Conservation (phyloP, 2,329 filamentous ascomycete species). For the Arthroderma sp. region DNA sequence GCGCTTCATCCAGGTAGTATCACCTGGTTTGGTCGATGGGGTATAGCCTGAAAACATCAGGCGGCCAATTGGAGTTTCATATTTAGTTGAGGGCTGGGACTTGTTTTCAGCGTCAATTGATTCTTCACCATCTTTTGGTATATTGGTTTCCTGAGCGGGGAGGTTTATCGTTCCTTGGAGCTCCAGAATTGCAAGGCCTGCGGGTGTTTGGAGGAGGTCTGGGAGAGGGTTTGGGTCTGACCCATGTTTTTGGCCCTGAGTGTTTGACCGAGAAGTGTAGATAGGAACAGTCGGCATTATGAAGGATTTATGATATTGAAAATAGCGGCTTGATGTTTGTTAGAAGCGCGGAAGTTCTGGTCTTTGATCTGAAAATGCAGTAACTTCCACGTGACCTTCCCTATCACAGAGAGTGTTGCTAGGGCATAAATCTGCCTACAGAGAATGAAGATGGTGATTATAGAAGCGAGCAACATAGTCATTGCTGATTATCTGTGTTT, state of each 20-base stretch:
- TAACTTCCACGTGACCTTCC: background rate
- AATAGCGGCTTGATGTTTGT: background rate
- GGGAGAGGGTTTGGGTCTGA: conserved; percentile 50
- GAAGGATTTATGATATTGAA: background rate
- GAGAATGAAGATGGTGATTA: too few relatives aligned
- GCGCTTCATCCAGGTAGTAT: conserved; percentile 71
- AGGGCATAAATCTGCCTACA: too few relatives aligned
- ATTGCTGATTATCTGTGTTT: too few relatives aligned
- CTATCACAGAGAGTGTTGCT: too few relatives aligned
- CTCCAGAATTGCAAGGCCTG: conserved; percentile 78
- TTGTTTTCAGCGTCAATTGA: conserved; percentile 12
- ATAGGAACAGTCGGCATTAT: conserved; percentile 32
- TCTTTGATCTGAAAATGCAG: background rate
- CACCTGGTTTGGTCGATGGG: conserved; percentile 30
- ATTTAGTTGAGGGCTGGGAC: conserved; percentile 9
- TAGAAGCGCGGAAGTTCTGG: background rate
- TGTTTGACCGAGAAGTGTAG: conserved; percentile 13
- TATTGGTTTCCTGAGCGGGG: conserved; percentile 30
- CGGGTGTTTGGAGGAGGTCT: conserved; percentile 71
- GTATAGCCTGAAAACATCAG: conserved; percentile 68
- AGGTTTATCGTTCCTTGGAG: conserved; percentile 84
- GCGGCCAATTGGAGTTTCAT: conserved; percentile 50
- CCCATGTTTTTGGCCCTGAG: background rate
- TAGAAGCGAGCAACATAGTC: too few relatives aligned
- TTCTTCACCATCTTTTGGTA: conserved; percentile 15